Evolutionary conservation across 2,329 filamentous ascomycete species (phyloP).

Genomic region (Phoma herbarum): DNA sequence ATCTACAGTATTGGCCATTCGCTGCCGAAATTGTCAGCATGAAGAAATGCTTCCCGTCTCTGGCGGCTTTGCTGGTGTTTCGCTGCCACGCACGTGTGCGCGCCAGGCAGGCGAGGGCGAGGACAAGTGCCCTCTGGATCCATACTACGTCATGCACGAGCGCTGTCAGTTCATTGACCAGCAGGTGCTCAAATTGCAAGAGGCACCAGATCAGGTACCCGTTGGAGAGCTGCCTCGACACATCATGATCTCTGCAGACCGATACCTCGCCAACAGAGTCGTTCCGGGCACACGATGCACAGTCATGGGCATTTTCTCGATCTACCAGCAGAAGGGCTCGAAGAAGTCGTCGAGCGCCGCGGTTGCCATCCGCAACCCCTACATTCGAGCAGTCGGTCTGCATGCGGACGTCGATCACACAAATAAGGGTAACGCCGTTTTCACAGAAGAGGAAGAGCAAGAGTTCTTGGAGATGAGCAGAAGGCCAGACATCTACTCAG

Average conservation of each 20-base stretch:
- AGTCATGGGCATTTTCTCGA: constrained; percentile 96
- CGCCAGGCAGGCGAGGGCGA: constrained; percentile 72
- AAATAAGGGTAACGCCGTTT: constrained; percentile 81
- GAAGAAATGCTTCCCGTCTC: constrained; percentile 74
- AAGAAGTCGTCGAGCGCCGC: constrained; percentile 80
- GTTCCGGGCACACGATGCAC: constrained; percentile 95
- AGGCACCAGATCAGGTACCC: constrained; percentile 95
- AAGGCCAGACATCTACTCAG: constrained; percentile 87
- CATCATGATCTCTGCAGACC: constrained; percentile 94
- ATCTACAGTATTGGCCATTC: constrained; percentile 83
- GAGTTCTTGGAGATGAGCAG: constrained; percentile 93
- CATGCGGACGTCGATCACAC: constrained; percentile 90
- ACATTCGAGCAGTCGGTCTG: constrained; percentile 90
- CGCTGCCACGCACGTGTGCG: constrained; percentile 81
- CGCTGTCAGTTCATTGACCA: constrained; percentile 95
- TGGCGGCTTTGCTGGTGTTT: constrained; percentile 87
- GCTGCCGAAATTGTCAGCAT: constrained; percentile 87
- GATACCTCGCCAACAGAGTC: constrained; percentile 93
- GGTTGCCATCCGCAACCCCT: constrained; percentile 94
- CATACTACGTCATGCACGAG: constrained; percentile 95
- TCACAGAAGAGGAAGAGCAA: constrained; percentile 95
- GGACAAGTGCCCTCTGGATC: constrained; percentile 87
- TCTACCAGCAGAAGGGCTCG: constrained; percentile 90
- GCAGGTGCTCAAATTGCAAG: constrained; percentile 96
- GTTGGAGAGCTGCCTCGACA: constrained; percentile 95